Evolutionary conservation across 2,329 filamentous ascomycete species (phyloP).

Genomic region (Penicillium sp.): DNA sequence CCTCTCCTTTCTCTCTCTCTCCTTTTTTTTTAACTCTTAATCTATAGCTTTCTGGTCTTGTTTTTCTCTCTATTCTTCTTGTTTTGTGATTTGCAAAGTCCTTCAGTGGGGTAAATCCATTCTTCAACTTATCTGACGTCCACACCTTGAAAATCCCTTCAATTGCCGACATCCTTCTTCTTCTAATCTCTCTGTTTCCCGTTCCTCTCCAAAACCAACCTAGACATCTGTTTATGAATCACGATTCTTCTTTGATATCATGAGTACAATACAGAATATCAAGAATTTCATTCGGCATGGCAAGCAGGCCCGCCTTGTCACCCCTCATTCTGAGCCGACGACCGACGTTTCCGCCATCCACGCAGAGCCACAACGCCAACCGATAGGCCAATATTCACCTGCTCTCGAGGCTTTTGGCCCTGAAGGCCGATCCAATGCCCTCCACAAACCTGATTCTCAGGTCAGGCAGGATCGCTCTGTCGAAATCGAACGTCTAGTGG

Average conservation of each 20-base stretch:
- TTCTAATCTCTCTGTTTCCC: neutral
- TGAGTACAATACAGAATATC: conserved; percentile 84
- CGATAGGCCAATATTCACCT: conserved; percentile 49
- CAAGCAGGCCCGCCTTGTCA: conserved; percentile 79
- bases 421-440: conserved; percentile 61
- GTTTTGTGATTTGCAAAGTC: conserved; percentile 2
- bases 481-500: conserved; percentile 80
- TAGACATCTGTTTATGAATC: neutral
- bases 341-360: conserved; percentile 64
- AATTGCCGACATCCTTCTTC: neutral
- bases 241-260: conserved; percentile 32
- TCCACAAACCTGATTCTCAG: conserved; percentile 63
- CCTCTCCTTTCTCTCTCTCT: conserved; percentile 5
- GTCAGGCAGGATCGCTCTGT: conserved; percentile 53
- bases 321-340: conserved; percentile 61
- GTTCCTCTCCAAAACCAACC: conserved; percentile 1
- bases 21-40: conserved; percentile 1
- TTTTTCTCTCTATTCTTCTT: neutral
- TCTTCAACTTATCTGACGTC: neutral
- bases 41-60: neutral
- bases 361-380: conserved; percentile 60
- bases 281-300: conserved; percentile 99
- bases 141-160: conserved; percentile 1
- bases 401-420: conserved; percentile 62
- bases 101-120: neutral